A percentile compares a stretch with the other conserved stretches of the same genome.
Conservation (phyloP, 2,329 filamentous ascomycete species). For the Stemphylium vesicarium region DNA sequence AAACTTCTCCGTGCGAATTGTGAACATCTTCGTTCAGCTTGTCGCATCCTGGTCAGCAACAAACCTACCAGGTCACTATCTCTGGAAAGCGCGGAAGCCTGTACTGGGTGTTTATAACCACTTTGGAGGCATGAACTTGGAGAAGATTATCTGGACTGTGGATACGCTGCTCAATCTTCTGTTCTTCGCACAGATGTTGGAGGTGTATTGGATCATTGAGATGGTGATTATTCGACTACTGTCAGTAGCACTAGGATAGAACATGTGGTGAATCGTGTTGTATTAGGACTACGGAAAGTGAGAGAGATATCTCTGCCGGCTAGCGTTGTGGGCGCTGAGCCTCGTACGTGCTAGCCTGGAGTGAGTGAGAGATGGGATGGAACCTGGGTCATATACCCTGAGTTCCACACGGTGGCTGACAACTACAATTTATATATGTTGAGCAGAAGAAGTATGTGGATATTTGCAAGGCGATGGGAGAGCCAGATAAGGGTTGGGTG, state of each 20-base stretch:
- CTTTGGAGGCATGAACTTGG: background rate
- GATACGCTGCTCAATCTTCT: background rate
- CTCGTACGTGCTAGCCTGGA: too few species aligned
- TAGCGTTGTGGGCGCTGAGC: too few species aligned
- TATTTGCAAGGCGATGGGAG: background rate
- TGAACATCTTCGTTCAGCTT: slow-evolving; percentile 10
- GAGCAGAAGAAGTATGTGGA: background rate
- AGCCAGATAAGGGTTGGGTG: background rate
- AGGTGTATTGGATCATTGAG: background rate
- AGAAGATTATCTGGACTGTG: slow-evolving; percentile 1
- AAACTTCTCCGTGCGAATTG: background rate
- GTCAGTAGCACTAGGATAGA: too few species aligned
- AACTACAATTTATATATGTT: background rate
- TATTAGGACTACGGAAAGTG: too few species aligned
- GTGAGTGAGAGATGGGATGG: too few species aligned
- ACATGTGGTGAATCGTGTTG: too few species aligned
- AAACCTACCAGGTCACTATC: slow-evolving; percentile 5
- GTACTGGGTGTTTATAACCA: background rate
- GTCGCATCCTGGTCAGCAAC: background rate
- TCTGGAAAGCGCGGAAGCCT: background rate
- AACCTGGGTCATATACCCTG: too few species aligned
- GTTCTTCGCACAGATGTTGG: background rate
- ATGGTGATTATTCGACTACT: background rate
- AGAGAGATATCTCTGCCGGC: too few species aligned
- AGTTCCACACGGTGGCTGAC: too few species aligned